Conservation (phyloP, 768 basidiomycete species). For the Boletus rex-veris region DNA sequence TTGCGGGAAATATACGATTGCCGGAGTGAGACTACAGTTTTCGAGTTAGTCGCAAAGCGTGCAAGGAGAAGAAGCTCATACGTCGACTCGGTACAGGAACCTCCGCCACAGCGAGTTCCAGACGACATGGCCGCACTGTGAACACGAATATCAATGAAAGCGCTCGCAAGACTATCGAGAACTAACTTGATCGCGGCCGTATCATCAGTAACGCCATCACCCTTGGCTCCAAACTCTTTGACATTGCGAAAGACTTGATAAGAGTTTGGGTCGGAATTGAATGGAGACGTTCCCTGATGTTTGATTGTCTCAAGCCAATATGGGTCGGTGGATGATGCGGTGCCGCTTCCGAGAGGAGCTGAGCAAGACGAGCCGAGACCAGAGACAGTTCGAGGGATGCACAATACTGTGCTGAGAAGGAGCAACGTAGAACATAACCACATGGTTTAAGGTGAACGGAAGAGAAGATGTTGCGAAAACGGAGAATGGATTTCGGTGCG, state of each 20-base stretch:
- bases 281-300: constrained; percentile 70
- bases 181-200: constrained; percentile 68
- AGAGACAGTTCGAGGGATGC: neutral
- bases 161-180: neutral
- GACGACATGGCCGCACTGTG: constrained; percentile 59
- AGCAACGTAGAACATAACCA: neutral
- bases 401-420: constrained; percentile 12
- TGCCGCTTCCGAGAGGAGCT: constrained; percentile 44
- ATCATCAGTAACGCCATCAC: constrained; percentile 72
- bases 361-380: constrained; percentile 49
- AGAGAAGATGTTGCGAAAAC: neutral
- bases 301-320: constrained; percentile 72
- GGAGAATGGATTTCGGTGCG: neutral
- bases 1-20: constrained; percentile 68
- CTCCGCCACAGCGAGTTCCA: constrained; percentile 59
- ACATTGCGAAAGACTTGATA: constrained; percentile 80
- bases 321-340: constrained; percentile 39
- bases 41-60: neutral
- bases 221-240: constrained; percentile 52
- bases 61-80: constrained; percentile 4
- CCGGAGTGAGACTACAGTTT: constrained; percentile 44
- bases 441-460: constrained; percentile 5
- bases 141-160: constrained; percentile 5
- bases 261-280: constrained; percentile 45
- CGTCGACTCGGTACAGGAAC: constrained; percentile 49